phyloP scores from a whole-genome alignment of 2,329 filamentous ascomycete genomes.

The Fusarium torreyae region DNA sequence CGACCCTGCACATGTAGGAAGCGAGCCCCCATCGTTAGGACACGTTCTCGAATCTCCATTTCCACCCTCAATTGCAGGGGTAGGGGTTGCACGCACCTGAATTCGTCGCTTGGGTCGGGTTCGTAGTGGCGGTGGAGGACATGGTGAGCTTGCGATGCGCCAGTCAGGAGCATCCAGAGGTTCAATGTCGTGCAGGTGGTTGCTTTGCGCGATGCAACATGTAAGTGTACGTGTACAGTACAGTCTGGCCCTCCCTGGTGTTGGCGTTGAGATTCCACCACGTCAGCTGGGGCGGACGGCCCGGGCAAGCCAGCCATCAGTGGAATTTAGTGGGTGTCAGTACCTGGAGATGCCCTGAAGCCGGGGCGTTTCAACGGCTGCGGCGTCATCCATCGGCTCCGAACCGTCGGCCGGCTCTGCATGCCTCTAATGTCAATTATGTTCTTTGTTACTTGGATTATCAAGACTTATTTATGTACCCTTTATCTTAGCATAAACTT shows the following conservation, averaged over 20 bases:
- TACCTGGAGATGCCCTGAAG: conserved; percentile 34
- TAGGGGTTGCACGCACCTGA: conserved; percentile 53
- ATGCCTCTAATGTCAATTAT: background rate
- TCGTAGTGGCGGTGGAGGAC: conserved; percentile 58
- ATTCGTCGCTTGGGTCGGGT: conserved; percentile 56
- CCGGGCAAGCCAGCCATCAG: conserved; percentile 13
- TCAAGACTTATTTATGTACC: background rate
- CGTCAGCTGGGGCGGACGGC: conserved; percentile 41
- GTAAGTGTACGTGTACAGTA: conserved; percentile 24
- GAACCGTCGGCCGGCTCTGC: conserved; percentile 29
- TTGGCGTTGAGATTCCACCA: conserved; percentile 42
- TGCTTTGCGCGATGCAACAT: conserved; percentile 39
- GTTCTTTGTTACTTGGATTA: background rate
- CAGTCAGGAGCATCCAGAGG: conserved; percentile 45
- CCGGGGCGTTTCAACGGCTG: conserved; percentile 35
- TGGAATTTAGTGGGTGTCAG: conserved; percentile 48
- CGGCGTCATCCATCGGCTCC: conserved; percentile 23
- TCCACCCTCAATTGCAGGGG: conserved; percentile 45
- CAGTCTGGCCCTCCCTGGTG: conserved; percentile 36
- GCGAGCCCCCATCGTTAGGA: conserved; percentile 50
- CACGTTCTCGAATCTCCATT: conserved; percentile 49
- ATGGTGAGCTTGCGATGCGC: conserved; percentile 52
- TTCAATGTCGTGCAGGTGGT: conserved; percentile 38
- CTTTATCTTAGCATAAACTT: too few species aligned
- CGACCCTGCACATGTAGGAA: conserved; percentile 52